Base-by-base conservation (phyloP, 148 eudicot genomes). In the Heliamphora exappendiculata region DNA sequence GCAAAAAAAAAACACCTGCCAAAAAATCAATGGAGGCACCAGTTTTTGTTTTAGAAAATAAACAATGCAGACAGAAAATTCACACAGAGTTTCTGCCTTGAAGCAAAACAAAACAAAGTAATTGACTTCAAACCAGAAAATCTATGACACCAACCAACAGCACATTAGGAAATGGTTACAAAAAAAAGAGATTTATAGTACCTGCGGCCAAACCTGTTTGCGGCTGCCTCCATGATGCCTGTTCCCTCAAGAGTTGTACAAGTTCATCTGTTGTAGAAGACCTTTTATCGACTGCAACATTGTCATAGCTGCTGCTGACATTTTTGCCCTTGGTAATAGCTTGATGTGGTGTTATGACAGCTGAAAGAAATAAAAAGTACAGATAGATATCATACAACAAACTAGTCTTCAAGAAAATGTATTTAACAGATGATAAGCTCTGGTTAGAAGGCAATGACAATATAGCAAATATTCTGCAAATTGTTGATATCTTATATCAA, bases 191-290 rank as follows among this genome's bases (percentile, higher is more conserved):
- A 39, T n/a, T 42, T 42, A 7, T 5, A 10, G 31, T 60, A 85
- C 86, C 79, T 54, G 28, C 75, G 64, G 73, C 73, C 10, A 49
- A 67, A 64, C 79, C 70, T 28, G 86, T 42, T 64, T 72, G 81
- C 70, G 81, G 66, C 49, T 76, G 86, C 74, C 76, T 77, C 86
- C 78, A 75, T 62, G 88, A 82, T 37, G 88, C 91, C 82, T 90
- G 91, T 78, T 86, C 89, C 76, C 91, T 90, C 82, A 87, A 80
- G 44, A 90, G 83, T 5, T 84, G 90, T 37, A 88, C 83, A 71
- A 88, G 87, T 74, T 90, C 90, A 72, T 81, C 72, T 74, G 79
- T 88, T 45, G 87, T 87, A 28, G 91, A 85, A 76, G 84, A 59
- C 36, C 76, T 70, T 33, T 20, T 22, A 78, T 83, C 79, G 62